Conservation (phyloP, 208 protist species). For the Crithidia fasciculata region DNA sequence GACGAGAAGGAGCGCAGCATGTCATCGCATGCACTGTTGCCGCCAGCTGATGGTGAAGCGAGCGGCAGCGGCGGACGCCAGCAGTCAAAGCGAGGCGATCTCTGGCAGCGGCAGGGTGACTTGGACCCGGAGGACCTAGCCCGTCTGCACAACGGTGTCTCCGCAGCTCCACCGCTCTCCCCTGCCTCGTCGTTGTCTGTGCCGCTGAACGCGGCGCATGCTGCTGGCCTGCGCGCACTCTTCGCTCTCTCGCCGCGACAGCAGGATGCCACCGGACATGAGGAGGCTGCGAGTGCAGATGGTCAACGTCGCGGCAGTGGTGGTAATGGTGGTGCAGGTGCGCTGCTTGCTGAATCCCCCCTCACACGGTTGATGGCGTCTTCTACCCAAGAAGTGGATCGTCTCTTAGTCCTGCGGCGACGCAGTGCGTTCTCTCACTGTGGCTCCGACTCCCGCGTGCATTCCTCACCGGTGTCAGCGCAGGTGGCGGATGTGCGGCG, state of each 20-base stretch:
- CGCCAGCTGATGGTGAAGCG: too few relatives aligned
- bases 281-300: not conserved
- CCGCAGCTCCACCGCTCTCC: not conserved
- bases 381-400: slow-evolving; percentile 34
- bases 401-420: slow-evolving; percentile 32
- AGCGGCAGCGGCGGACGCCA: too few relatives aligned
- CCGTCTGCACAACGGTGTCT: not conserved
- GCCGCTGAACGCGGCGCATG: not conserved
- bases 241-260: slow-evolving; percentile 5
- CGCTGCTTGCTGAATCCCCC: slow-evolving; percentile 1
- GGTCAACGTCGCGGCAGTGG: not conserved
- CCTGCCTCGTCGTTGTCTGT: not conserved
- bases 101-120: slow-evolving; percentile 36
- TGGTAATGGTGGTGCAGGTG: not conserved
- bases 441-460: too few relatives aligned
- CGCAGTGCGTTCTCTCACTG: too few relatives aligned
- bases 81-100: not conserved
- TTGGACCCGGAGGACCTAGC: slow-evolving; percentile 26
- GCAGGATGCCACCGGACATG: not conserved
- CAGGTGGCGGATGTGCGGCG: slow-evolving; percentile 29
- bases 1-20: too few relatives aligned
- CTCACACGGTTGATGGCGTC: slow-evolving; percentile 20
- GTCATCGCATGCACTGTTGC: too few relatives aligned
- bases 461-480: slow-evolving; percentile 2
- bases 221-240: not conserved